Evolutionary conservation across 139 green algal genomes (phyloP).

Genomic region (Nannochloris sp.): DNA sequence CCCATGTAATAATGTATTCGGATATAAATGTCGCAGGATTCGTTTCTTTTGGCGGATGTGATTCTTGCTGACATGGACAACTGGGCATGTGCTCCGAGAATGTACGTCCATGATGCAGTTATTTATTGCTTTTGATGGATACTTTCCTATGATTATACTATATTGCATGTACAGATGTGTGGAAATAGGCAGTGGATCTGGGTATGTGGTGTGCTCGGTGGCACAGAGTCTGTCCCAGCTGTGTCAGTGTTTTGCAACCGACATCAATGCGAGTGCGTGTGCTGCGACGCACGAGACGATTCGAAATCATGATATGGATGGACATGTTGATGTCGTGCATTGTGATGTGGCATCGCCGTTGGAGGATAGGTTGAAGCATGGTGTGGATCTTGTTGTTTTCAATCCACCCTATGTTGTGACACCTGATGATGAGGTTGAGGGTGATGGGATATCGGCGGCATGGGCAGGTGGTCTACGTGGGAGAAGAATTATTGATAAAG

Average conservation of each 20-base stretch:
- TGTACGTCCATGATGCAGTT: too few relatives aligned
- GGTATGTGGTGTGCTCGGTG: constrained; percentile 72
- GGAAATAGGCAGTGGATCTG: constrained; percentile 76
- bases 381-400: constrained; percentile 71
- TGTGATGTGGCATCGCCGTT: constrained; percentile 34
- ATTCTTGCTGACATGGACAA: not conserved
- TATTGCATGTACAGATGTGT: constrained; percentile 33
- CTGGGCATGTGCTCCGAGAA: too few relatives aligned
- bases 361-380: constrained; percentile 12
- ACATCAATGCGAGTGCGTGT: constrained; percentile 52
- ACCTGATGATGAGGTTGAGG: constrained; percentile 72
- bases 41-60: constrained; percentile 47
- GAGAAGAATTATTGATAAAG: constrained; percentile 67
- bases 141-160: too few relatives aligned
- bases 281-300: constrained; percentile 42
- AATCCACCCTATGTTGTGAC: constrained; percentile 97
- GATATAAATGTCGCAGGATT: constrained; percentile 30
- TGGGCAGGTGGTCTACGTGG: constrained; percentile 81
- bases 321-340: constrained; percentile 36
- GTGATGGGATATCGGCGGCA: constrained; percentile 46
- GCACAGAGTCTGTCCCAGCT: constrained; percentile 10
- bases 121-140: too few relatives aligned
- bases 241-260: constrained; percentile 30
- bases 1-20: too few relatives aligned
- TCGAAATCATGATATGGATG: constrained; percentile 35